Base-by-base conservation (phyloP, 2,329 filamentous ascomycete genomes). In the Calonectria pseudoreteaudii region DNA sequence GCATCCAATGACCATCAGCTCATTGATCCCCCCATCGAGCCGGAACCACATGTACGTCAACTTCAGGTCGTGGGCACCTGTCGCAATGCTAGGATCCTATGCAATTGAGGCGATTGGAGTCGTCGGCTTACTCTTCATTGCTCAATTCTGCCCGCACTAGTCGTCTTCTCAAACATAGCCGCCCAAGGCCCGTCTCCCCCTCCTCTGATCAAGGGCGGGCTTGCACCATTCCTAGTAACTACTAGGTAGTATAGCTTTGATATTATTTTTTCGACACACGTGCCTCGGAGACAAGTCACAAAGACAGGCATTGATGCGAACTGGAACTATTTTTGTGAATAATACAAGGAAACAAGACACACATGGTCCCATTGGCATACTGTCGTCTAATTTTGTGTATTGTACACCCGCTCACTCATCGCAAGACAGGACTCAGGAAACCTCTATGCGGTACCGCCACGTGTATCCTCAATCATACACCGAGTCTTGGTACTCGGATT, bases 391-490 rank as follows among this genome's bases (percentile, higher is more conserved):
- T 85, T 86, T 83, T 81, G 83, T 85, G 82, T 89, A 89, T 87
- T 88, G 86, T 89, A 89, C 88, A 89, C 85, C 86, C 87, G 86
- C 88, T 87, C 86, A 89, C 84, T 83, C 80, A 81, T 82, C 82
- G 82, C 62, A 69, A 83, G 83, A 86, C 82, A 84, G 81, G 82
- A 85, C 83, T 81, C 83, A 85, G 83, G 84, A 86, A 87, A 86
- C 84, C 82, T 89, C 87, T 89, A 88, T 88, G 86, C 85, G 85
- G 85, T 84, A 83, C 83, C 84, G 81, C 82, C 82, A 82, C 80
- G 82, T 83, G 81, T 84, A 82, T 81, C 83, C 81, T 82, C 82
- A 84, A 83, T 84, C 83, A 83, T 82, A 84, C 82, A 84, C 80
- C 81, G 78, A 80, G 79, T 79, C 79, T 80, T 78, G 73, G 76